Evolutionary conservation across 1,284 basidiomycete genomes (phyloP), one percentile per base, ranked within the genome.

Genomic region (Cryptococcus neoformans): DNA sequence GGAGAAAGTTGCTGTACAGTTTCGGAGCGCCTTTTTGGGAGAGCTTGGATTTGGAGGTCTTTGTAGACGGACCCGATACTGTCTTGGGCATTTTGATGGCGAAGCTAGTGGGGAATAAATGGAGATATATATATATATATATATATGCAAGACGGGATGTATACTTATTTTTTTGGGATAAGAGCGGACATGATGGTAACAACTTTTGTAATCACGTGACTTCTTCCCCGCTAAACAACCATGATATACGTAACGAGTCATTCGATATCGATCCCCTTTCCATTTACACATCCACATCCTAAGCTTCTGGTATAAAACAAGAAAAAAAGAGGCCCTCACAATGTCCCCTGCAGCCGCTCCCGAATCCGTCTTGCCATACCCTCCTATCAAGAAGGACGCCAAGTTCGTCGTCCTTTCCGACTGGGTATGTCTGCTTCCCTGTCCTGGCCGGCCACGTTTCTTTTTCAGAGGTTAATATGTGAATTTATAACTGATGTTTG

Each of bases 371-470:
- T 81, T 91, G 2, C 87, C 87, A 2, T 89, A 90, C 74, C 89
- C 89, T 34, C 85, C 87, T 6, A 78, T 92, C 49, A 85, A 92
- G 78, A 79, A 80, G 54, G 85, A 88, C 78, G 89, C 90, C 75
- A 85, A 85, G 70, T 94, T 91, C 66, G 86, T 93, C 36, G 88
- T 90, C 40, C 81, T 94, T 45, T 89, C 90, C 54, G 91, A 95
- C 76, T 94, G 75, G 90, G 90, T 92, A 68, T 63, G 87, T 82
- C 58, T 64, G 59, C 55, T 49, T 45, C n/a, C 17, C 3, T 14
- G 8, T 28, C 8, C 41, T 41, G 35, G 34, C 9, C 39, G 39
- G 39, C 10, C 11, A 11, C n/a, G 40, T 11, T n/a, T 10, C 40
- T 41, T 41, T 3, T n/a, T 41, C 40, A 41, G 21, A 21, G 21